Conservation (phyloP, 2,329 filamentous ascomycete genomes). For the Malbranchea cinnamomea region DNA sequence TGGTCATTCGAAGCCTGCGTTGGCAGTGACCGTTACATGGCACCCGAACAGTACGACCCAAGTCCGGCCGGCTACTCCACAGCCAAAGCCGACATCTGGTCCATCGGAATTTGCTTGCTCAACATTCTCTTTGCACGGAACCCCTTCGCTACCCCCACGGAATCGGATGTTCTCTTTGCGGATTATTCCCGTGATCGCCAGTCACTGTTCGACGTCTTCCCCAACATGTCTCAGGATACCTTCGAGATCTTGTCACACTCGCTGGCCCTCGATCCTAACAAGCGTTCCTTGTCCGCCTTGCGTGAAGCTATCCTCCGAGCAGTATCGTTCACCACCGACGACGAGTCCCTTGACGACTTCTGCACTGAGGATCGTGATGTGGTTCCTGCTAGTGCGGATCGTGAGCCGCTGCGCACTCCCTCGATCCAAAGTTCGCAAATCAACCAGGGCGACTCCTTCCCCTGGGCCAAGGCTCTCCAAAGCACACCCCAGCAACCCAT, state of each 20-base stretch:
- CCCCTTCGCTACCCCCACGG: constrained; percentile 79
- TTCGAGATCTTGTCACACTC: constrained; percentile 86
- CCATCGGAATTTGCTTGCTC: constrained; percentile 87
- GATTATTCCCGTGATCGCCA: constrained; percentile 91
- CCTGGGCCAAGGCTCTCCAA: constrained; percentile 85
- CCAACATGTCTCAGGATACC: constrained; percentile 95
- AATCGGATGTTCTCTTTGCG: constrained; percentile 80
- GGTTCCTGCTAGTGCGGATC: constrained; percentile 67
- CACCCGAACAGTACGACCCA: constrained; percentile 92
- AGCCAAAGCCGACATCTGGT: constrained; percentile 89
- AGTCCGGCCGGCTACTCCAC: constrained; percentile 78
- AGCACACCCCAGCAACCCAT: constrained; percentile 54
- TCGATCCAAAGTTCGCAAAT: constrained; percentile 80
- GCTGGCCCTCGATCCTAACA: constrained; percentile 78
- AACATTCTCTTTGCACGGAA: constrained; percentile 96
- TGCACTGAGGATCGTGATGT: constrained; percentile 66
- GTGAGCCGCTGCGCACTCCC: constrained; percentile 87
- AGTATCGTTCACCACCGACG: constrained; percentile 83
- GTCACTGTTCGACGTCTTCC: constrained; percentile 93
- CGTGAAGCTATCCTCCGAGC: constrained; percentile 65
- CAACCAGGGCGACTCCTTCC: constrained; percentile 66
- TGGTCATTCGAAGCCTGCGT: constrained; percentile 91
- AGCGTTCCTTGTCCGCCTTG: constrained; percentile 65
- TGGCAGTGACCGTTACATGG: constrained; percentile 98
- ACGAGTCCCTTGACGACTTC: constrained; percentile 86